Conservation (phyloP, 208 protist genomes). For the Crithidia expoeki region DNA sequence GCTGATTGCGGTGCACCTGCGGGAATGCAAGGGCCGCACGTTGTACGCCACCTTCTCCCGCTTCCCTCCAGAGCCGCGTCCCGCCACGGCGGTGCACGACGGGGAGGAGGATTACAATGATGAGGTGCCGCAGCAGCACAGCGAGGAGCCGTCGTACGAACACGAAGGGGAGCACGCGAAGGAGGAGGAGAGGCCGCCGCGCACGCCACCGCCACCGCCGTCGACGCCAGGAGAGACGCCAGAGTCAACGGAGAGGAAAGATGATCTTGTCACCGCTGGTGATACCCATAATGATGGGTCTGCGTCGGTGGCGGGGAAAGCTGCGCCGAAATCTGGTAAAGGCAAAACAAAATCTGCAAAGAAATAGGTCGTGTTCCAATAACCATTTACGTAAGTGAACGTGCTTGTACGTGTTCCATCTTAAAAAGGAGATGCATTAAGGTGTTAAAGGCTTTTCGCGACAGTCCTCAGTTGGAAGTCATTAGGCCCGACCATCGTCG, state of each 20-base stretch:
- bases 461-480: no score
- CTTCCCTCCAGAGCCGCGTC: slow-evolving; percentile 65
- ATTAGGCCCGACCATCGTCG: no score
- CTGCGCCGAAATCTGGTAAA: not conserved
- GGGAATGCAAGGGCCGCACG: slow-evolving; percentile 67
- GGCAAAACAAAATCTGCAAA: not conserved
- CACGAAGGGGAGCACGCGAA: slow-evolving; percentile 3
- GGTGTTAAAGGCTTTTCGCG: no score
- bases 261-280: not conserved
- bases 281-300: no score
- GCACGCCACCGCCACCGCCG: not conserved
- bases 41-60: slow-evolving; percentile 87
- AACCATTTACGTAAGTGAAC: no score
- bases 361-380: no score
- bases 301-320: no score
- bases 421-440: no score
- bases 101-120: slow-evolving; percentile 18
- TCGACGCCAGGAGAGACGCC: not conserved
- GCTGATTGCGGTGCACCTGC: slow-evolving; percentile 73
- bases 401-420: no score
- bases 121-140: no score
- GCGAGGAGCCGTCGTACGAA: slow-evolving; percentile 7
- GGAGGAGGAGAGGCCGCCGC: not conserved
- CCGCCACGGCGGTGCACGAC: slow-evolving; percentile 17
- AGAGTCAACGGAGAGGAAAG: not conserved